These are phyloP conservation scores for Phytophthora ramorum DNA, from an alignment of 352 stramenopile species.

Conservation along the genomic window DNA sequence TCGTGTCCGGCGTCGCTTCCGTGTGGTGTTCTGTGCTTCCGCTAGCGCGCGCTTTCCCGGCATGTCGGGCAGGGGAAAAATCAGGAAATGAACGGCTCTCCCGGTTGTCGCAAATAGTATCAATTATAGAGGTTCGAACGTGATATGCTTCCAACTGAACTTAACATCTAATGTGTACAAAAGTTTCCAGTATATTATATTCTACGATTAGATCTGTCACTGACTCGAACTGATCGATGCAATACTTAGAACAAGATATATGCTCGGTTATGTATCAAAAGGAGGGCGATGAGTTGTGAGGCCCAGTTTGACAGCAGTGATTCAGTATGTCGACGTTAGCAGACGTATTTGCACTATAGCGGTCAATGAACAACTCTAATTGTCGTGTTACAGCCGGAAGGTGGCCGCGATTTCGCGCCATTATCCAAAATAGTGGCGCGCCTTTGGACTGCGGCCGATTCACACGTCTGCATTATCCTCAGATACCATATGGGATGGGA, in stretches of 20 bases:
- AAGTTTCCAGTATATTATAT: neutral
- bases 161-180: conserved; percentile 2
- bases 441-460: neutral
- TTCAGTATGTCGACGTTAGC: too few relatives aligned
- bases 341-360: too few relatives aligned
- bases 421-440: too few relatives aligned
- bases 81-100: conserved; percentile 6
- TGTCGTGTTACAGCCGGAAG: too few relatives aligned
- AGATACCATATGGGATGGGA: conserved; percentile 1
- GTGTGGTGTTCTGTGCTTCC: neutral
- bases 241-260: neutral
- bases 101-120: conserved; percentile 2
- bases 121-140: neutral
- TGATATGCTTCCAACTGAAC: neutral
- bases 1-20: conserved; percentile 3
- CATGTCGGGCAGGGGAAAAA: neutral
- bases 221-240: neutral
- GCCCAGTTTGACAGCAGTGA: too few relatives aligned
- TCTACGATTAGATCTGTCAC: neutral
- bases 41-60: neutral
- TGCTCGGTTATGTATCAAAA: neutral
- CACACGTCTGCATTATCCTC: neutral
- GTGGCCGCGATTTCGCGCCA: too few relatives aligned
- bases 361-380: too few relatives aligned
- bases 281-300: too few relatives aligned